phyloP scores from a whole-genome alignment of 305 asterid genomes.

The Fraxinus ornus region DNA sequence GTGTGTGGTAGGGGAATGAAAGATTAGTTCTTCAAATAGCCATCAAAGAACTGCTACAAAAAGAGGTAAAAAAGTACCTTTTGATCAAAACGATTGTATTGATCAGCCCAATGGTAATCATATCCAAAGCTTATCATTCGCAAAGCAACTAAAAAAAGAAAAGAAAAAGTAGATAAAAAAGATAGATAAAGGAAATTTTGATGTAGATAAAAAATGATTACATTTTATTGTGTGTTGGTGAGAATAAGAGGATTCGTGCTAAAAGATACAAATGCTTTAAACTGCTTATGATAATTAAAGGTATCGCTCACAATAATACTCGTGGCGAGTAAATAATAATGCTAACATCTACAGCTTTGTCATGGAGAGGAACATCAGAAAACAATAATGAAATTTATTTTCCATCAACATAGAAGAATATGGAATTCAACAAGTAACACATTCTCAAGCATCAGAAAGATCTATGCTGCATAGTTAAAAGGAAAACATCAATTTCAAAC shows the following conservation, averaged over 20 bases:
- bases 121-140: slow-evolving; percentile 98
- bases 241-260: neutral
- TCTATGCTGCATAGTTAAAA: neutral
- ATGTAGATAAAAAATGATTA: neutral
- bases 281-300: neutral
- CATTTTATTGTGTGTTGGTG: slow-evolving; percentile 19
- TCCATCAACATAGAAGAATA: slow-evolving; percentile 1
- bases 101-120: slow-evolving; percentile 89
- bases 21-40: neutral
- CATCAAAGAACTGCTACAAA: slow-evolving; percentile 10
- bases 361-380: slow-evolving; percentile 8
- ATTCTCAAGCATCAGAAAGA: neutral
- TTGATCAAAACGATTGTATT: slow-evolving; percentile 53
- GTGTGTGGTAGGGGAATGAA: neutral
- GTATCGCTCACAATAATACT: neutral
- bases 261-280: slow-evolving; percentile 15
- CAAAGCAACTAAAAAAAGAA: slow-evolving; percentile 67
- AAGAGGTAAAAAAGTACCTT: slow-evolving; percentile 50
- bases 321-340: slow-evolving; percentile 10
- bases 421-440: slow-evolving; percentile 3
- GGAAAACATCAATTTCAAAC: neutral
- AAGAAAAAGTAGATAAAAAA: neutral
- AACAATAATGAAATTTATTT: slow-evolving; percentile 11
- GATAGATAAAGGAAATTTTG: neutral
- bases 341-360: slow-evolving; percentile 19